Evolutionary conservation across 2,329 filamentous ascomycete genomes (phyloP).

Genomic region (Fusarium luffae): DNA sequence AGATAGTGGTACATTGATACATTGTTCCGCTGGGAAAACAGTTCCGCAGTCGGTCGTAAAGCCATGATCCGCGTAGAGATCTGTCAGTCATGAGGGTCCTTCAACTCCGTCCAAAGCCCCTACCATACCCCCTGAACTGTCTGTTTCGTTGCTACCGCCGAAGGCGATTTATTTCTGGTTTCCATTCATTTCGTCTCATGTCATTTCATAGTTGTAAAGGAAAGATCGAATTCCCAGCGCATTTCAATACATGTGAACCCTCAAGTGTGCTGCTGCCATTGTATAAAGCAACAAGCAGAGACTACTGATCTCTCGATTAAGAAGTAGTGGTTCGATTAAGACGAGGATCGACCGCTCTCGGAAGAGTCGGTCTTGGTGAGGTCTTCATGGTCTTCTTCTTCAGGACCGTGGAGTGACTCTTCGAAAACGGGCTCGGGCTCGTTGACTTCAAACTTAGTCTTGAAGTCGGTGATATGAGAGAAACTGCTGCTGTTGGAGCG

Average conservation of each 20-base stretch:
- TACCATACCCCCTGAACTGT: constrained; percentile 9
- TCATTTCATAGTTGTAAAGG: constrained; percentile 39
- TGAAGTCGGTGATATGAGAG: constrained; percentile 79
- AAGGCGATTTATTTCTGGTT: constrained; percentile 25
- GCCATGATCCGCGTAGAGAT: constrained; percentile 41
- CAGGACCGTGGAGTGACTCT: constrained; percentile 80
- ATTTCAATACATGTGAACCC: constrained; percentile 41
- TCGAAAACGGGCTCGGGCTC: constrained; percentile 94
- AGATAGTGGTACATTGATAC: constrained; percentile 49
- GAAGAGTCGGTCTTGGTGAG: constrained; percentile 68
- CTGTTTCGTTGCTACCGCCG: constrained; percentile 7
- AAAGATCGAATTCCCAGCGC: constrained; percentile 29
- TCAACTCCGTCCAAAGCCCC: constrained; percentile 39
- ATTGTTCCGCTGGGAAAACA: constrained; percentile 36
- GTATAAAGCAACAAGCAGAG: constrained; percentile 48
- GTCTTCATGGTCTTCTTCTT: constrained; percentile 65
- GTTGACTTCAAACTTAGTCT: constrained; percentile 95
- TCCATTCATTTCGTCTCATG: constrained; percentile 45
- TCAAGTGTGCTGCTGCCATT: constrained; percentile 16
- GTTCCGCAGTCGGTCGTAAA: constrained; percentile 30
- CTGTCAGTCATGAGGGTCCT: constrained; percentile 43
- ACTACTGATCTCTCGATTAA: constrained; percentile 34
- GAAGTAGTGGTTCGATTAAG: constrained; percentile 54
- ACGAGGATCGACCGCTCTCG: constrained; percentile 68
- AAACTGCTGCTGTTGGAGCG: constrained; percentile 90